A percentile compares a stretch with the other conserved stretches of the same genome.
Conservation (phyloP, 768 basidiomycete genomes). For the Neoboletus subvelutipes region DNA sequence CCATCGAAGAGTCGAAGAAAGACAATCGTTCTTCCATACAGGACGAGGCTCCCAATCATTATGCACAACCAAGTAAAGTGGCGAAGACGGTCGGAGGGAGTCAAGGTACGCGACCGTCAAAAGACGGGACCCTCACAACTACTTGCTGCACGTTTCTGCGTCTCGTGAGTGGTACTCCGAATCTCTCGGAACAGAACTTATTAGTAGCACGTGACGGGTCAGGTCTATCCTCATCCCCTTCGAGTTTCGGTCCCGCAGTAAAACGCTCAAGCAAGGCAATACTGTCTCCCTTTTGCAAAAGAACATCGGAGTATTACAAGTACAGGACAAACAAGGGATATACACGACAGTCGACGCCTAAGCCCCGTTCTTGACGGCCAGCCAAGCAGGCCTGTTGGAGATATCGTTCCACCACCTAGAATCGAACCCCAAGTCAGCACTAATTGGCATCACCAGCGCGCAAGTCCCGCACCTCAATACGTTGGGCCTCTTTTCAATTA, state of each 20-base stretch:
- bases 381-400: slow-evolving; percentile 44
- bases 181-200: no score
- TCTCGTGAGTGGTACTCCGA: no score
- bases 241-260: neutral
- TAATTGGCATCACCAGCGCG: no score
- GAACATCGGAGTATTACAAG: neutral
- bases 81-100: no score
- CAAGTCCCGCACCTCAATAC: slow-evolving; percentile 39
- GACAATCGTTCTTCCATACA: no score
- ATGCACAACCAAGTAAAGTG: no score
- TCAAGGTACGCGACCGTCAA: no score
- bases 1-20: no score
- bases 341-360: neutral
- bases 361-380: slow-evolving; percentile 41
- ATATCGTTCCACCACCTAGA: slow-evolving; percentile 56
- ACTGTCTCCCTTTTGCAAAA: neutral
- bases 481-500: slow-evolving; percentile 40
- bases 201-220: no score
- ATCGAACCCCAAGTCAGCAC: slow-evolving; percentile 7
- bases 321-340: neutral
- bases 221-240: neutral
- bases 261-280: neutral
- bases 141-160: no score
- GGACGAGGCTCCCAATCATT: no score
- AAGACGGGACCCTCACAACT: no score